Percentiles rank a stretch among this genome's conserved stretches.
Evolutionary conservation across 768 basidiomycete species (phyloP).

Genomic region (Gautieria morchelliformis): DNA sequence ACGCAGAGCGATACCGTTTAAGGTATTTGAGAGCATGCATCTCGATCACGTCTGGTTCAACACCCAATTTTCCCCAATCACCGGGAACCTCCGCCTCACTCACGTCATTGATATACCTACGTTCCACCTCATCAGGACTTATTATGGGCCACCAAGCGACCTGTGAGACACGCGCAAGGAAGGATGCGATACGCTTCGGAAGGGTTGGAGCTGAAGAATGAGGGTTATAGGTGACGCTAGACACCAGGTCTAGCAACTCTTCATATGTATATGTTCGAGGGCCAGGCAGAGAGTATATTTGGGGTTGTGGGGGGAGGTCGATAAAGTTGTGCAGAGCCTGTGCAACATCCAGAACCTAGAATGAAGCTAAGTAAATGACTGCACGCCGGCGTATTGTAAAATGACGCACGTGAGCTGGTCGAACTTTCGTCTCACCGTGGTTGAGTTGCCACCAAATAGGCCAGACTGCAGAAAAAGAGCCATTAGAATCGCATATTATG

Average conservation of each 20-base stretch:
- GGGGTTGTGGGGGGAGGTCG: constrained; percentile 46
- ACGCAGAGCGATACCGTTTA: constrained; percentile 83
- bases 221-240: constrained; percentile 68
- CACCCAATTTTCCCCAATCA: constrained; percentile 77
- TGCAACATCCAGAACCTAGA: constrained; percentile 86
- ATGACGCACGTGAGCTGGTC: constrained; percentile 79
- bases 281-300: constrained; percentile 77
- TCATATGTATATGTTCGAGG: constrained; percentile 80
- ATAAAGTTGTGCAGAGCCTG: constrained; percentile 80
- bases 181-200: constrained; percentile 61
- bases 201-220: constrained; percentile 61
- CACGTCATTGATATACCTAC: constrained; percentile 76
- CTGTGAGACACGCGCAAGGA: constrained; percentile 51
- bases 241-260: constrained; percentile 68
- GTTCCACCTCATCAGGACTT: constrained; percentile 81
- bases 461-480: constrained; percentile 47
- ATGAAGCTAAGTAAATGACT: constrained; percentile 8
- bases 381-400: constrained; percentile 5
- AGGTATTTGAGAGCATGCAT: constrained; percentile 80
- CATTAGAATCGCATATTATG: background rate
- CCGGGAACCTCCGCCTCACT: constrained; percentile 45
- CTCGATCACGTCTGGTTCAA: constrained; percentile 79
- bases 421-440: constrained; percentile 73
- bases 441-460: constrained; percentile 94
- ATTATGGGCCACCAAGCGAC: constrained; percentile 89